These are phyloP conservation scores for Trypanosoma avium DNA, from an alignment of 208 protist species.

Conservation along the genomic window DNA sequence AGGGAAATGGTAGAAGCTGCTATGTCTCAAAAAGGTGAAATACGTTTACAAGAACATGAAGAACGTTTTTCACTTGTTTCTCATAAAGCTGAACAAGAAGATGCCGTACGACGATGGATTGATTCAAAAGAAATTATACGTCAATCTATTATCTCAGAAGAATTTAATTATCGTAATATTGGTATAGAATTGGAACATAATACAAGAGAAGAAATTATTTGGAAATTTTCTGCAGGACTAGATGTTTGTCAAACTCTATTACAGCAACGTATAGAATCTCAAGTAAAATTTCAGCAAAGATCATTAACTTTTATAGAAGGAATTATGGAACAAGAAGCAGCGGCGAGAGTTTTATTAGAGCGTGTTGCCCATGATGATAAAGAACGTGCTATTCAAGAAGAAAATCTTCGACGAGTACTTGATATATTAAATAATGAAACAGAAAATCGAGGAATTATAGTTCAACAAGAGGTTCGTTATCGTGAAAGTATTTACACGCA, in stretches of 20 bases:
- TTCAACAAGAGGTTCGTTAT: slow-evolving; percentile 37
- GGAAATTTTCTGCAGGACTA: slow-evolving; percentile 9
- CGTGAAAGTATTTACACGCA: slow-evolving; percentile 30
- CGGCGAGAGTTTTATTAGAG: slow-evolving; percentile 8
- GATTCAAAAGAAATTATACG: slow-evolving; percentile 26
- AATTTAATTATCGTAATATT: slow-evolving; percentile 13
- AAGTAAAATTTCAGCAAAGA: slow-evolving; percentile 24
- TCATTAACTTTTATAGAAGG: slow-evolving; percentile 4
- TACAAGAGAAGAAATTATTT: slow-evolving; percentile 27
- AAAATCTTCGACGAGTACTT: slow-evolving; percentile 23
- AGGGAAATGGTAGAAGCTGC: slow-evolving; percentile 28
- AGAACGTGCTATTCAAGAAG: slow-evolving; percentile 11
- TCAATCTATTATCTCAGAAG: slow-evolving; percentile 18
- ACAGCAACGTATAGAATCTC: slow-evolving; percentile 15
- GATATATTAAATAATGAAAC: slow-evolving; percentile 32
- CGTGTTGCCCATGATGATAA: slow-evolving; percentile 8
- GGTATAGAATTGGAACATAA: slow-evolving; percentile 23
- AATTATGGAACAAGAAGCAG: slow-evolving; percentile 26
- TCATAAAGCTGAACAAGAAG: slow-evolving; percentile 45
- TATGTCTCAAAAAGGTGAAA: slow-evolving; percentile 15
- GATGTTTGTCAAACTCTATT: slow-evolving; percentile 7
- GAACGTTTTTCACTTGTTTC: slow-evolving; percentile 46
- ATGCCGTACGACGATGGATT: slow-evolving; percentile 38
- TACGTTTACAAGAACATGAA: slow-evolving; percentile 47
- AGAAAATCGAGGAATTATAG: slow-evolving; percentile 27